A percentile compares a stretch with the other conserved stretches of the same genome.
Evolutionary conservation across 176 grass and related monocot genomes (phyloP).

Genomic region (Aegilops tauschii): DNA sequence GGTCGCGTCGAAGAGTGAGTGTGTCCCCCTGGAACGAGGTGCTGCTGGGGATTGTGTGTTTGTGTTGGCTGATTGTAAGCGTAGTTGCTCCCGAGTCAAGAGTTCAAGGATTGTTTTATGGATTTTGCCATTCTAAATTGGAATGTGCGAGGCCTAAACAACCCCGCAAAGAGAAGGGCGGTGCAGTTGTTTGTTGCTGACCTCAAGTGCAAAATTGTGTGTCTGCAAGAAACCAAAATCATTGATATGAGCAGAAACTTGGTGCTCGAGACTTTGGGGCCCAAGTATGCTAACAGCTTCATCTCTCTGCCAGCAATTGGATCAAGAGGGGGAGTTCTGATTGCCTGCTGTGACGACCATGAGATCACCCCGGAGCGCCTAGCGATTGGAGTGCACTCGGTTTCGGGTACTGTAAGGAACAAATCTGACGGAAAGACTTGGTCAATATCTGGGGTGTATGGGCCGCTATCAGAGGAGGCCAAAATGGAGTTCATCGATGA

Average conservation of each 20-base stretch:
- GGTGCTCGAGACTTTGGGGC: not conserved
- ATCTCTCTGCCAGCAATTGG: not conserved
- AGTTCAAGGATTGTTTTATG: too few relatives aligned
- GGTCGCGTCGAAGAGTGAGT: too few relatives aligned
- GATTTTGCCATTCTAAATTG: not conserved
- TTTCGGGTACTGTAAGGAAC: too few relatives aligned
- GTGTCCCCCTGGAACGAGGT: too few relatives aligned
- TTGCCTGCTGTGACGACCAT: not conserved
- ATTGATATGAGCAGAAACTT: not conserved
- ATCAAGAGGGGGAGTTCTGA: not conserved
- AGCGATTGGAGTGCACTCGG: too few relatives aligned
- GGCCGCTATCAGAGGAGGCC: not conserved
- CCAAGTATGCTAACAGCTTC: not conserved
- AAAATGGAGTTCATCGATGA: not conserved
- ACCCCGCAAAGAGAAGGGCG: not conserved
- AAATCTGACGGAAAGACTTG: too few relatives aligned
- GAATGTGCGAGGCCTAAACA: not conserved
- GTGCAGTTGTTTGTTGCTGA: not conserved
- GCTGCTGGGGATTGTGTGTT: too few relatives aligned
- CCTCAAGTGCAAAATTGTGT: not conserved
- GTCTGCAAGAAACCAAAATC: not conserved
- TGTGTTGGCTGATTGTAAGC: too few relatives aligned
- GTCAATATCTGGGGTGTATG: too few relatives aligned
- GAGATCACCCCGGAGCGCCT: too few relatives aligned
- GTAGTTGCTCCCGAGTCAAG: too few relatives aligned